A percentile compares a stretch with the other conserved stretches of the same genome.
phyloP scores from a whole-genome alignment of 2,329 filamentous ascomycete species.

The Cercospora sojina region DNA sequence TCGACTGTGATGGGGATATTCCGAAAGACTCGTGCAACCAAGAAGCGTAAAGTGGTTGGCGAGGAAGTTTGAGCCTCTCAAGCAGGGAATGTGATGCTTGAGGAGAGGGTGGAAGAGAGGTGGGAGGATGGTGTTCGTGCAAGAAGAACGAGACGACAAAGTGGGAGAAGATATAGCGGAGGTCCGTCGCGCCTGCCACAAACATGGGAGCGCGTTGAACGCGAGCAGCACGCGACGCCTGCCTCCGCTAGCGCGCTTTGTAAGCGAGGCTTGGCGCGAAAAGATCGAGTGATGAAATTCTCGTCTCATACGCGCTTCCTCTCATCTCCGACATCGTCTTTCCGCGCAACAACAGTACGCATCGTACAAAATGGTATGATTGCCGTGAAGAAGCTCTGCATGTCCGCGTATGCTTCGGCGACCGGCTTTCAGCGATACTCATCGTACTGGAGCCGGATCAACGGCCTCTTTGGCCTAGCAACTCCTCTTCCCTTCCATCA shows the following conservation, averaged over 20 bases:
- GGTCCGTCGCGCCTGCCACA: conserved; percentile 13
- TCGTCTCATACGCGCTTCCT: background rate
- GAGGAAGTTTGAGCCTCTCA: conserved; percentile 15
- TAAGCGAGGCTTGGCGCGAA: conserved; percentile 9
- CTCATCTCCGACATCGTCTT: background rate
- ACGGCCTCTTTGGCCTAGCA: background rate
- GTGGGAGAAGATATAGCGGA: conserved; percentile 19
- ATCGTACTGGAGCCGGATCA: background rate
- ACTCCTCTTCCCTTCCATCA: background rate
- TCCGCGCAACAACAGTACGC: background rate
- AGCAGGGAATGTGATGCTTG: conserved; percentile 25
- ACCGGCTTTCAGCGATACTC: background rate
- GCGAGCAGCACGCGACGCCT: conserved; percentile 8
- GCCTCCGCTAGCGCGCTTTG: conserved; percentile 11
- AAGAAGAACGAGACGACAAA: conserved; percentile 15
- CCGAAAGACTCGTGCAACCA: conserved; percentile 17
- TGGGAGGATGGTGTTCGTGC: conserved; percentile 20
- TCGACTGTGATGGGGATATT: conserved; percentile 21
- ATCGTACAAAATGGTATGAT: background rate
- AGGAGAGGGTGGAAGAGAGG: conserved; percentile 5
- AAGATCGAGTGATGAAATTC: conserved; percentile 5
- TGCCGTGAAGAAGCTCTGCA: background rate
- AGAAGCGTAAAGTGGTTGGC: conserved; percentile 10
- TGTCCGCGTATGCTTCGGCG: background rate
- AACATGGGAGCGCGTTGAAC: conserved; percentile 3